Evolutionary conservation across 768 basidiomycete species (phyloP).

Genomic region (Vararia minispora): DNA sequence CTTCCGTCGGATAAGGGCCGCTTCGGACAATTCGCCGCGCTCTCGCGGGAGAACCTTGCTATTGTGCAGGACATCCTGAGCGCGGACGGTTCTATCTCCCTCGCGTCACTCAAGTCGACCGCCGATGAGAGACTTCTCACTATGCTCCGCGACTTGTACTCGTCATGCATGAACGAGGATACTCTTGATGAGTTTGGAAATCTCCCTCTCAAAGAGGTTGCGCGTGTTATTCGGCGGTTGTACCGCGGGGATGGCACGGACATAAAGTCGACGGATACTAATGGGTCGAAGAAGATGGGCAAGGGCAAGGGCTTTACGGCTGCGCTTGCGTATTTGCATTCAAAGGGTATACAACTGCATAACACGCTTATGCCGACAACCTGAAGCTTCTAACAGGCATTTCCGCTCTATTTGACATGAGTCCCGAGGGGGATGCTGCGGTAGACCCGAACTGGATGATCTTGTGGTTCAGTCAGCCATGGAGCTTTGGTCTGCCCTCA

Average conservation of each 20-base stretch:
- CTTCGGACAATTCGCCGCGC: slow-evolving; percentile 60
- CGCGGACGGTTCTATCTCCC: slow-evolving; percentile 20
- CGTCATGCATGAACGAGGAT: slow-evolving; percentile 74
- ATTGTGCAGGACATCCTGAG: slow-evolving; percentile 67
- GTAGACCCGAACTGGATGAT: slow-evolving; percentile 79
- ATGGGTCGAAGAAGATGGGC: slow-evolving; percentile 14
- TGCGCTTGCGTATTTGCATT: slow-evolving; percentile 78
- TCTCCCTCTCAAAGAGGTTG: slow-evolving; percentile 58
- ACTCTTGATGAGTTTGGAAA: slow-evolving; percentile 63
- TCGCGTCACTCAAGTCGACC: slow-evolving; percentile 13
- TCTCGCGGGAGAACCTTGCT: slow-evolving; percentile 67
- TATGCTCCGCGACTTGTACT: slow-evolving; percentile 65
- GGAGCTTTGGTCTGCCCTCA: slow-evolving; percentile 72
- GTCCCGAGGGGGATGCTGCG: slow-evolving; percentile 82
- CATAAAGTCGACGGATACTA: slow-evolving; percentile 14
- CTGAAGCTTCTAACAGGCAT: slow-evolving; percentile 39
- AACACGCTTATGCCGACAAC: background rate
- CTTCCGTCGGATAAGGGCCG: slow-evolving; percentile 78
- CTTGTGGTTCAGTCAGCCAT: slow-evolving; percentile 78
- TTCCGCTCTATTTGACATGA: slow-evolving; percentile 65
- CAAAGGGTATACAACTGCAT: slow-evolving; percentile 45
- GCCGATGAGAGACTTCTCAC: slow-evolving; percentile 45
- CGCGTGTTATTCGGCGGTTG: slow-evolving; percentile 46
- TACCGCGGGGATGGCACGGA: slow-evolving; percentile 43
- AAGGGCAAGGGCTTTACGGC: slow-evolving; percentile 59